These are phyloP conservation scores for Chrysoporthe deuterocubensis DNA, from an alignment of 2,329 filamentous ascomycete species.

Conservation along the genomic window DNA sequence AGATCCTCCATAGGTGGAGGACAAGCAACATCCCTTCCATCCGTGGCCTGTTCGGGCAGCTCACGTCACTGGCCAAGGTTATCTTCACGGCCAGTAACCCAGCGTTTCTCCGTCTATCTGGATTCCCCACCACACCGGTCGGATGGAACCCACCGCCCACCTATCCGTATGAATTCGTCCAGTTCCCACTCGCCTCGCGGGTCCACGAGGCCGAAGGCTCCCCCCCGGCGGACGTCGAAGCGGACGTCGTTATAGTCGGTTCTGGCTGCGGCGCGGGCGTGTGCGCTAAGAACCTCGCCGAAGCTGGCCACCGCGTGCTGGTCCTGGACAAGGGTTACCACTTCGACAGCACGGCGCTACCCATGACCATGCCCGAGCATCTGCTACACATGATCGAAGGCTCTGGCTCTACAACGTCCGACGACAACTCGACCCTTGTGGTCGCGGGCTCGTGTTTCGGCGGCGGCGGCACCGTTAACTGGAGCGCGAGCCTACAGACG, in stretches of 20 bases:
- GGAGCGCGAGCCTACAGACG: constrained; percentile 67
- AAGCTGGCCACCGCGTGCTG: constrained; percentile 57
- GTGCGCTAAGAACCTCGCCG: constrained; percentile 28
- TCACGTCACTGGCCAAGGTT: constrained; percentile 49
- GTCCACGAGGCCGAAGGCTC: not conserved
- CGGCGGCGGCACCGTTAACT: constrained; percentile 84
- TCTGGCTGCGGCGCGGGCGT: constrained; percentile 30
- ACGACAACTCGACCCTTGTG: constrained; percentile 63
- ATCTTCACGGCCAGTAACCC: constrained; percentile 52
- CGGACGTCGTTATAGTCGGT: constrained; percentile 29
- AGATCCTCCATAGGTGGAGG: constrained; percentile 51
- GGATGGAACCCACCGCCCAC: constrained; percentile 30
- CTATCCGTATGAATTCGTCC: constrained; percentile 26
- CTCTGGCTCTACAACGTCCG: constrained; percentile 56
- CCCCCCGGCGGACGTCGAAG: constrained; percentile 21
- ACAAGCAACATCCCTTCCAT: constrained; percentile 50
- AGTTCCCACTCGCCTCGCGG: constrained; percentile 5
- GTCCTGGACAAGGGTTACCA: constrained; percentile 83
- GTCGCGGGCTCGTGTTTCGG: constrained; percentile 75
- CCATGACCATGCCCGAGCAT: constrained; percentile 69
- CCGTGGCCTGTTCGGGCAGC: constrained; percentile 47
- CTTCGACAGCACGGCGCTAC: constrained; percentile 70
- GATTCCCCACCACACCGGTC: constrained; percentile 37
- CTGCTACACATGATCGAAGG: constrained; percentile 69
- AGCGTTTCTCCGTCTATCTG: constrained; percentile 46